Evolutionary conservation across 768 basidiomycete genomes (phyloP).

Genomic region (Mrakia hoshinonis): DNA sequence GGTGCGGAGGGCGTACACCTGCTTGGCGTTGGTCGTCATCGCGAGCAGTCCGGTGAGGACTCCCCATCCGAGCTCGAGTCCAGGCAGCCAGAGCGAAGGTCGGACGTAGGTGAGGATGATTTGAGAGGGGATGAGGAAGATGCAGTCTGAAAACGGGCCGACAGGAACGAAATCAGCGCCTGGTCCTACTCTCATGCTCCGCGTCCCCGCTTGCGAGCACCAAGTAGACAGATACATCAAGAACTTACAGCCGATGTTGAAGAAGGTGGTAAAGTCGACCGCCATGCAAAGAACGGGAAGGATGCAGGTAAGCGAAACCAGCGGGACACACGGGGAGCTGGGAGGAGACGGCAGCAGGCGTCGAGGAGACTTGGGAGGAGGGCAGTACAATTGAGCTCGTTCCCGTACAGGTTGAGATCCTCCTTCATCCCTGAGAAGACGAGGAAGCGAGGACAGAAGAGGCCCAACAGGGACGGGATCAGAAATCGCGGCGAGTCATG

Average conservation of each 20-base stretch:
- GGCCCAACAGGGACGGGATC: no score
- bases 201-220: not conserved
- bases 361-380: no score
- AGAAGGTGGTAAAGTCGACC: conserved; percentile 33
- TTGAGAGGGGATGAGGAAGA: conserved; percentile 26
- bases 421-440: conserved; percentile 37
- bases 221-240: not conserved
- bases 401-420: conserved; percentile 34
- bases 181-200: not conserved
- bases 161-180: not conserved
- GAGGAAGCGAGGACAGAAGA: conserved; percentile 15
- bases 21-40: conserved; percentile 18
- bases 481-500: not conserved
- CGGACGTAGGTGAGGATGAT: conserved; percentile 31
- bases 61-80: conserved; percentile 30
- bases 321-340: no score
- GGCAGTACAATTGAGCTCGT: conserved; percentile 39
- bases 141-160: conserved; percentile 16
- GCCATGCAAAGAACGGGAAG: no score
- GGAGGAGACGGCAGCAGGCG: no score
- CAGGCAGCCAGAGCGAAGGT: conserved; percentile 29
- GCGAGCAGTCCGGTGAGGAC: conserved; percentile 29
- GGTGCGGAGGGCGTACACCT: conserved; percentile 28
- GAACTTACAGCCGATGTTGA: conserved; percentile 11
- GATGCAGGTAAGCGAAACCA: no score